Evolutionary conservation across 768 basidiomycete genomes (phyloP), one percentile per base, ranked within the genome.

Genomic region (Mycena sanguinolenta): DNA sequence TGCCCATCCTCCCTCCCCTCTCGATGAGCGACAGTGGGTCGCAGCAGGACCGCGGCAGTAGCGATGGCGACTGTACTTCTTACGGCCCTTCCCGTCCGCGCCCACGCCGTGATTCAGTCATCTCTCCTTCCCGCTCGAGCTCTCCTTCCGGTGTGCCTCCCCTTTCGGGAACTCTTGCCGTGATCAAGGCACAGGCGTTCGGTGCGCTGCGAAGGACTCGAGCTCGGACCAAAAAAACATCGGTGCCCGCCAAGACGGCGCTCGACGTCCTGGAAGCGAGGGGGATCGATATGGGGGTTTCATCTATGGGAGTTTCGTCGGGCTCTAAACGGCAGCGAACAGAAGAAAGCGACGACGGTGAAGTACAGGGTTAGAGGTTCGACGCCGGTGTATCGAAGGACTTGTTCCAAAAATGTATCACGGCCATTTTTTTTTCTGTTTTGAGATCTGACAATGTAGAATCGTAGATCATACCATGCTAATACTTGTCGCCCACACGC

Each of bases 181-280:
- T 95, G 66, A 95, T 96, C 82, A 96, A 95, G 82, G 94, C 94
- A 50, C 94, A 95, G 78, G 91, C 95, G 44, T 96, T 95, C 78
- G 95, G 94, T 36, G 93, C 93, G 23, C 83, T 95, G 72, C 91
- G 94, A 60, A 87, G 94, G 79, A 92, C 94, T 63, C 89, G 94
- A 67, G 86, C 91, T 50, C 87, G 92, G 70, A 86, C 88, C 59
- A 95, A 92, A 84, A 91, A 89, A 79, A 82, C 89, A 42, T 87
- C 92, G 50, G 90, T 82, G 25, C 84, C 89, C 44, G 89, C 92
- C 36, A 91, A 90, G 70, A 91, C 92, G 70, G 93, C 94, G 4
- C 87, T 93, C 81, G 91, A 94, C 79, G 92, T 93, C n/a, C 83
- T 95, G 57, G 91, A 93, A 80, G 89, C 93, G 60, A 87, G 93